Base-by-base conservation (phyloP, 2,329 filamentous ascomycete species). In the Monascus ruber region DNA sequence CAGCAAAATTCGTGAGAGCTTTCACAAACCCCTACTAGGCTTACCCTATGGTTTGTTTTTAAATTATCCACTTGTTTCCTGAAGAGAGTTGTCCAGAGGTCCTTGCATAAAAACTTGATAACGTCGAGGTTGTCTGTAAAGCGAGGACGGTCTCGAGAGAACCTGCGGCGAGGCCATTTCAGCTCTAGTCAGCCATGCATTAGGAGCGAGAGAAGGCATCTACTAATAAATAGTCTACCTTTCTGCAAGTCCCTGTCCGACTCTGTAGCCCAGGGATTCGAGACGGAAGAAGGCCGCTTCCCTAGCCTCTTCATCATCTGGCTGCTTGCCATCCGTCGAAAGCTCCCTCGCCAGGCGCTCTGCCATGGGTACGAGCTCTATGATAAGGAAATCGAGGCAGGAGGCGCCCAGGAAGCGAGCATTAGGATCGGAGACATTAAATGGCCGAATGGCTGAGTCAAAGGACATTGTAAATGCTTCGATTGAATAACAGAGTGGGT, bases 81-180 rank as follows among this genome's bases (percentile, higher is more conserved):
- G 64, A 95, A 98, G 10, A 95, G 77, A 17, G 96, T 72, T 28
- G 79, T 87, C 91, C 91, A 98, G 34, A 98, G 73, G 62, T 98
- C 91, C 69, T 98, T 98, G 76, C 91, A 98, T 36, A 98, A 72
- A 57, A 98, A 96, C 62, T 98, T 98, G 60, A 98, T 98, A 36
- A 88, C 83, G 58, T 96, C 91, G 33, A 98, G 77, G 4, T 88
- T 88, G 52, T 94, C 87, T 45, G 82, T 85, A 58, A 95, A 93
- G 36, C 87, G 83, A 32, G 89, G 86, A 37, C 86, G 75, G 59
- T 93, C 84, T 56, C 59, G 56, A 25, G 63, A 61, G 41, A 66
- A 66, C 38, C 63, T 66, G 37, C 34, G 24, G 25, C 6, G 26
- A 11, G 28, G n/a, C 9, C 31, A 34, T 24, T 5, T 34, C 4